phyloP scores from a whole-genome alignment of 805 yeast species.

The Cyberlindnera galapagoensis region DNA sequence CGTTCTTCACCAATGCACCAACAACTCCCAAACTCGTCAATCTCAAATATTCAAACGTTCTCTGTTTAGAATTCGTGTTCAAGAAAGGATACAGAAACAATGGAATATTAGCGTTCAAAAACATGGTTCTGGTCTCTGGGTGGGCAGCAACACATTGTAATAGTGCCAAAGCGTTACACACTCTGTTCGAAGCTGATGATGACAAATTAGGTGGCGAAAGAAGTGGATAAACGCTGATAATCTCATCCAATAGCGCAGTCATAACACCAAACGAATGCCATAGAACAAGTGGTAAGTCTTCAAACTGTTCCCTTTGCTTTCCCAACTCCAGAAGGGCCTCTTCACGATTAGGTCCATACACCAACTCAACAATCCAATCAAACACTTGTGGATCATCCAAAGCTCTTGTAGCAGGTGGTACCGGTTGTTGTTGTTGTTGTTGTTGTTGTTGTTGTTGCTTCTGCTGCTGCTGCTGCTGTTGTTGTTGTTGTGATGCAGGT shows the following conservation, averaged over 20 bases:
- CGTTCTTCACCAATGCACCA: conserved; percentile 95
- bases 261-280: conserved; percentile 98
- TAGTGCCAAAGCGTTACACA: conserved; percentile 90
- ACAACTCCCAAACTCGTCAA: conserved; percentile 92
- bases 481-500: conserved; percentile 6
- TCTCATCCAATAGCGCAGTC: conserved; percentile 86
- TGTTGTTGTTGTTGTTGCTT: conserved; percentile 6
- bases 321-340: conserved; percentile 90
- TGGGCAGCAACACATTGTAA: conserved; percentile 97
- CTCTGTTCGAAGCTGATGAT: conserved; percentile 84
- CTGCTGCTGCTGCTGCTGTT: conserved; percentile 6
- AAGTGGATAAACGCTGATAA: conserved; percentile 83
- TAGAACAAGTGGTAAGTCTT: conserved; percentile 83
- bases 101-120: conserved; percentile 87
- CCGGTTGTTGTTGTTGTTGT: conserved; percentile 8
- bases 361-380: conserved; percentile 84
- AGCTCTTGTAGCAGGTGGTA: conserved; percentile 31
- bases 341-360: conserved; percentile 86
- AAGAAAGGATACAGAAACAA: conserved; percentile 88
- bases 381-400: conserved; percentile 76
- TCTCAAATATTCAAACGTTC: conserved; percentile 90
- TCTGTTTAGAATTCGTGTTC: conserved; percentile 83
- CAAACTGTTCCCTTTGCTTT: conserved; percentile 90
- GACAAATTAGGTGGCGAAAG: conserved; percentile 81
- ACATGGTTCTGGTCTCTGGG: conserved; percentile 78